Evolutionary conservation across 2,329 filamentous ascomycete species (phyloP).

Genomic region (Epichloe baconii): DNA sequence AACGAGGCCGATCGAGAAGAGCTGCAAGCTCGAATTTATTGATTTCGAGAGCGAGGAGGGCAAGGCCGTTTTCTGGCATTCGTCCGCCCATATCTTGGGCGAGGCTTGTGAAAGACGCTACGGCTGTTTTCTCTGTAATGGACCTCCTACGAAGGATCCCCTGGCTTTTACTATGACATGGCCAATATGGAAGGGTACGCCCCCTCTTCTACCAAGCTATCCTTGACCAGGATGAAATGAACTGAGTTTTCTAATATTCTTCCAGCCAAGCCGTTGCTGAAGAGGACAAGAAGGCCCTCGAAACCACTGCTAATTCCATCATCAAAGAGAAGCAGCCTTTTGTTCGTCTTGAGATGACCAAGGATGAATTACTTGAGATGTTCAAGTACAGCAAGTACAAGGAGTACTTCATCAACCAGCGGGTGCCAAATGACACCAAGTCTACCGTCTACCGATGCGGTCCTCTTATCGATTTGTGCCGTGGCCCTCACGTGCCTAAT

Average conservation of each 20-base stretch:
- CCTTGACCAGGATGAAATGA: background rate
- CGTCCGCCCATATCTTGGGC: constrained; percentile 87
- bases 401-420: constrained; percentile 74
- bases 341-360: constrained; percentile 76
- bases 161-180: constrained; percentile 97
- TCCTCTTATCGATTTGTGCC: constrained; percentile 86
- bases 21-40: constrained; percentile 72
- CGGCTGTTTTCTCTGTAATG: constrained; percentile 85
- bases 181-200: constrained; percentile 34
- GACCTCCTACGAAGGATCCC: constrained; percentile 70
- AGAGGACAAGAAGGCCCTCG: constrained; percentile 75
- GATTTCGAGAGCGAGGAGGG: constrained; percentile 55
- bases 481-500: constrained; percentile 84
- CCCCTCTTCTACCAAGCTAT: background rate
- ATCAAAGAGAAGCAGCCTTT: constrained; percentile 97
- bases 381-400: constrained; percentile 98
- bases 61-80: constrained; percentile 97
- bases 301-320: constrained; percentile 66
- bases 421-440: constrained; percentile 66
- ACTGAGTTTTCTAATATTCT: constrained; percentile 24
- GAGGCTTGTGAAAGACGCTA: constrained; percentile 86
- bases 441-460: constrained; percentile 94
- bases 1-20: constrained; percentile 76
- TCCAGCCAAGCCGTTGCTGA: constrained; percentile 55
- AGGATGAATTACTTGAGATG: constrained; percentile 85